Evolutionary conservation across 2,329 filamentous ascomycete species (phyloP).

Genomic region (Zasmidium citrigriseum): DNA sequence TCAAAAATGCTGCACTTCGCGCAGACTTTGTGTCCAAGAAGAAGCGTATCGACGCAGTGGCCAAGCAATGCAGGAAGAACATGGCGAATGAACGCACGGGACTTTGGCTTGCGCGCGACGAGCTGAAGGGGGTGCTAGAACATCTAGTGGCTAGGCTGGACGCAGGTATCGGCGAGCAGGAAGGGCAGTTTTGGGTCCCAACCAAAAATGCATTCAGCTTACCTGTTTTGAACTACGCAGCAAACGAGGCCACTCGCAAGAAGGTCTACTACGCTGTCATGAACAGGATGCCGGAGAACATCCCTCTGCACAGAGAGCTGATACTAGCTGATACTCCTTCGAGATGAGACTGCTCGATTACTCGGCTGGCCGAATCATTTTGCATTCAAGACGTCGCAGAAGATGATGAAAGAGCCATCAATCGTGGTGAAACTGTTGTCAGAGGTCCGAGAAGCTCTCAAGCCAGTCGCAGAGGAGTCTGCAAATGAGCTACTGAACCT

Average conservation of each 20-base stretch:
- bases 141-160: not conserved
- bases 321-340: constrained; percentile 4
- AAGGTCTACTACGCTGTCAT: constrained; percentile 5
- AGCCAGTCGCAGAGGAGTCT: not conserved
- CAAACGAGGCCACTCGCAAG: constrained; percentile 4
- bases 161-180: constrained; percentile 2
- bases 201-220: constrained; percentile 5
- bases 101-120: constrained; percentile 3
- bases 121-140: constrained; percentile 2
- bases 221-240: constrained; percentile 1
- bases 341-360: constrained; percentile 5
- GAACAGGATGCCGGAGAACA: constrained; percentile 10
- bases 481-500: not conserved
- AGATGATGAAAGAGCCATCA: constrained; percentile 1
- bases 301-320: constrained; percentile 6
- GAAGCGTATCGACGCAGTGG: constrained; percentile 3
- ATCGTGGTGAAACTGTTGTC: not conserved
- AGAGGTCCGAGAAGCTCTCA: not conserved
- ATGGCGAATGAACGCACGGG: constrained; percentile 1
- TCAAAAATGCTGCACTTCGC: not conserved
- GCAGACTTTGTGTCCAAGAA: constrained; percentile 1
- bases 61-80: not conserved
- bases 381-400: constrained; percentile 7
- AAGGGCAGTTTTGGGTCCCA: not conserved
- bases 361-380: constrained; percentile 9